Base-by-base conservation (phyloP, 345 rosid genomes). In the Camelina sativa region DNA sequence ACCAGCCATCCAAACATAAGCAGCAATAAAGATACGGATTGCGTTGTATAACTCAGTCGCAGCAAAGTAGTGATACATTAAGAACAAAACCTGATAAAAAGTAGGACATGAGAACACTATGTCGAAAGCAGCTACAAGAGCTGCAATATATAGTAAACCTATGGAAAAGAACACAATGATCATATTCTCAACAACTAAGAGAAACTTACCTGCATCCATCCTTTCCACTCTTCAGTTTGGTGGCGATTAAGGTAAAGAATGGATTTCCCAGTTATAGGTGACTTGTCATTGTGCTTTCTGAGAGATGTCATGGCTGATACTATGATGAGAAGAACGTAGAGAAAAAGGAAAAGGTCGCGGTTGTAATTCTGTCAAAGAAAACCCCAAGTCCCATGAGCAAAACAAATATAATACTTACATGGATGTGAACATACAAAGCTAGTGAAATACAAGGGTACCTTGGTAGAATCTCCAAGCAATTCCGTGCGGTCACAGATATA, bases 151-250 rank as follows among this genome's bases (percentile, higher is more conserved):
- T 56, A 67, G 56, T 32, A 43, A n/a, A 62, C 3, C 16, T 34
- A 7, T 34, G 37, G 37, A 7, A 34, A 34, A 34, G 23, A 34
- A 62, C n/a, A 16, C 17, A 34, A 62, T 16, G 35, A 46, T 38
- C 65, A 30, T 51, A 15, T 11, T 28, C 9, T 8, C 30, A 73
- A 34, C 51, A n/a, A 66, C 5, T 25, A 64, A 65, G 71, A 77
- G 72, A 78, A 11, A 82, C 91, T 85, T 78, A 85, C 99, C 99
- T 95, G 98, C 99, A 95, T 95, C 97, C 98, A 95, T 78, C 98
- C 98, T 85, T 88, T 95, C 99, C 99, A 95, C 79, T 95, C 98
- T 76, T 91, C 97, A n/a, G 98, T 94, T 76, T 94, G 96, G 84
- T 91, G 93, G 62, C 95, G 85, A 77, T 87, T 90, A 74, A 95